phyloP scores from a whole-genome alignment of 192 early-diverging fungal genomes.

The Dissophora ornata region DNA sequence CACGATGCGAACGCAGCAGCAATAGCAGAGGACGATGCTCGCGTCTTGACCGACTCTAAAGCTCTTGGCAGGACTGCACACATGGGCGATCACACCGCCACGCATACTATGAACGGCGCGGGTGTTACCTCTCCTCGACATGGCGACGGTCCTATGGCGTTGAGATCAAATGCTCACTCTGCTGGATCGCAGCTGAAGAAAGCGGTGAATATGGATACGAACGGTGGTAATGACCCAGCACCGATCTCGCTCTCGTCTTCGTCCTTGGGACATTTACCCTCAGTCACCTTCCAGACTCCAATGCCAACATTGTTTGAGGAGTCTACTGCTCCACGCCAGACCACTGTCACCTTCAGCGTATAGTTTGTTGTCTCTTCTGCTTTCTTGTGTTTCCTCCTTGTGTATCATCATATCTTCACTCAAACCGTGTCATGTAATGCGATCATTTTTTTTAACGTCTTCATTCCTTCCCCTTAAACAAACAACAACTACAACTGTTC shows the following conservation, averaged over 20 bases:
- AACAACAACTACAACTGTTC: no score
- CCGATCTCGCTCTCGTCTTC: conserved; percentile 4
- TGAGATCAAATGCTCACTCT: background rate
- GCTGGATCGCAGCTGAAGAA: conserved; percentile 15
- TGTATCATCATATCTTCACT: background rate
- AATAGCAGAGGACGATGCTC: background rate
- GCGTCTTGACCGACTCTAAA: conserved; percentile 18
- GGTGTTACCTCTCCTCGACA: no score
- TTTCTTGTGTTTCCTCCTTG: background rate
- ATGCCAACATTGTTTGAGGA: background rate
- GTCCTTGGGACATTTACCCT: background rate
- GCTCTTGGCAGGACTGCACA: conserved; percentile 25
- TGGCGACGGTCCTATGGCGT: background rate
- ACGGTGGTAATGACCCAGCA: background rate
- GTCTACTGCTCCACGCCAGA: background rate
- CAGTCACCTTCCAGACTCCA: background rate
- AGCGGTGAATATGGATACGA: conserved; percentile 3
- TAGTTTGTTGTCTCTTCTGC: background rate
- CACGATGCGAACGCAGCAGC: background rate
- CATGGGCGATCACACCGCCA: background rate
- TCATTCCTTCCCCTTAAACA: no score
- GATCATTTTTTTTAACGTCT: no score
- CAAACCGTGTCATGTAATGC: no score
- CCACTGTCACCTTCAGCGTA: conserved; percentile 23
- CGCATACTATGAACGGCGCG: no score